A percentile compares a stretch with the other conserved stretches of the same genome.
phyloP scores from a whole-genome alignment of 1,284 basidiomycete species.

The Salmacisia buchloeana region DNA sequence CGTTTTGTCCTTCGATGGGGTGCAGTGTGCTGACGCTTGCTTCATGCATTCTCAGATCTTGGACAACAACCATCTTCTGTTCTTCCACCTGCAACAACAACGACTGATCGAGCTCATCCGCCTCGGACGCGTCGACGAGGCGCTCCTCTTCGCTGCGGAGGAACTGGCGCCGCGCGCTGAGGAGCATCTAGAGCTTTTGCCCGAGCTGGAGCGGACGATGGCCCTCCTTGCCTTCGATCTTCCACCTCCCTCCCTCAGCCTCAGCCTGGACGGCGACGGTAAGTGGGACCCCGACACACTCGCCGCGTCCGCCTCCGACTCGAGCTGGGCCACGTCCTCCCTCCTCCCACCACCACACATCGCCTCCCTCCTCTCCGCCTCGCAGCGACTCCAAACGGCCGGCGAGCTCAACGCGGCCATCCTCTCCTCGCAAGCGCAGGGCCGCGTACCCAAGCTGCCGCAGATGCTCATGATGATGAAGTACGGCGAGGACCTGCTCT shows the following conservation, averaged over 20 bases:
- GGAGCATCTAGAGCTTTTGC: constrained; percentile 85
- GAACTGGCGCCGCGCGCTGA: constrained; percentile 91
- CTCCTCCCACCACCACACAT: constrained; percentile 61
- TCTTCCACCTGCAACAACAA: constrained; percentile 89
- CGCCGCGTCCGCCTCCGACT: constrained; percentile 12
- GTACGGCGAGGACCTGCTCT: constrained; percentile 79
- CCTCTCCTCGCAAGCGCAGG: constrained; percentile 80
- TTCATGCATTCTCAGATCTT: constrained; percentile 65
- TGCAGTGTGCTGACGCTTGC: neutral
- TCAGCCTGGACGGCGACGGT: constrained; percentile 6
- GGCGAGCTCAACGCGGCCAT: constrained; percentile 88
- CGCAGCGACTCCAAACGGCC: constrained; percentile 84
- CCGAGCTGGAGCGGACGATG: constrained; percentile 91
- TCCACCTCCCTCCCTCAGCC: constrained; percentile 10
- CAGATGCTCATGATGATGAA: constrained; percentile 76
- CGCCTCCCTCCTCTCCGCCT: constrained; percentile 68
- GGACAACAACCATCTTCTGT: constrained; percentile 81
- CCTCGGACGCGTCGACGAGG: constrained; percentile 69
- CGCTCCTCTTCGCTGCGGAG: constrained; percentile 81
- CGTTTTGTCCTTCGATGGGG: neutral
- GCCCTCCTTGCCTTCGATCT: constrained; percentile 81
- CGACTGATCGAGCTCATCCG: constrained; percentile 92
- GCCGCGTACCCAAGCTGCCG: constrained; percentile 82
- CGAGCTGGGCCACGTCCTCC: neutral
- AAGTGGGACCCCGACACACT: neutral